Base-by-base conservation (phyloP, 2,329 filamentous ascomycete species). In the Trichoderma sp. region DNA sequence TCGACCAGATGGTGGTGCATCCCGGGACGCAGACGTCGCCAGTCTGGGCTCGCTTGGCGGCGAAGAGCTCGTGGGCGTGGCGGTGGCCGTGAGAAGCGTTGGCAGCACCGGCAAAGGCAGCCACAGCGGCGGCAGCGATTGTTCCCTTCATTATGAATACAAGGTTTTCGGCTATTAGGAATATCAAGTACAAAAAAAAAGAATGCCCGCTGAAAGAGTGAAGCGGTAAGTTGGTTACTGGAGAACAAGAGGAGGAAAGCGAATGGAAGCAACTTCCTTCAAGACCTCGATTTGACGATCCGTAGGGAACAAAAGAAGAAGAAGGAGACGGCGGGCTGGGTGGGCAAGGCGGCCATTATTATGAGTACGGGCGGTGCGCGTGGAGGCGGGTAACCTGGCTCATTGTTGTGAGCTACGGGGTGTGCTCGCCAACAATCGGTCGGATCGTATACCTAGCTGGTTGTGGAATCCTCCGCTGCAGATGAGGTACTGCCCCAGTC, bases 201-300 rank as follows among this genome's bases (percentile, higher is more conserved):
- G 89, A 92, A 84, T 89, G 90, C 88, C 92, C 91, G 92, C 92
- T 94, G 83, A 94, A 93, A 81, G 92, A 93, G 89, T 93, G 91
- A 92, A 92, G 90, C 90, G 90, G 90, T 90, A 74, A 77, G 81
- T 84, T 78, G 75, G 72, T 74, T 74, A 76, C 78, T 78, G 79
- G 75, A 76, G 80, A 84, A 83, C 79, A 79, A 83, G 82, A 82
- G 77, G 82, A 83, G 81, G 83, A 85, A 84, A 85, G 82, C 81
- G 77, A 80, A 78, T 70, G 72, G 72, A 78, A 77, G 78, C 80
- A 80, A 81, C 82, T 80, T 81, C 80, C 81, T 83, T 81, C 83
- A 83, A 81, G 82, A 84, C 83, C 82, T 79, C 77, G 84, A 85
- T 81, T 83, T 78, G 79, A 79, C 78, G 77, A 79, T 81, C 79